phyloP scores from a whole-genome alignment of 2,329 filamentous ascomycete genomes.

The Trichoderma atroviride region DNA sequence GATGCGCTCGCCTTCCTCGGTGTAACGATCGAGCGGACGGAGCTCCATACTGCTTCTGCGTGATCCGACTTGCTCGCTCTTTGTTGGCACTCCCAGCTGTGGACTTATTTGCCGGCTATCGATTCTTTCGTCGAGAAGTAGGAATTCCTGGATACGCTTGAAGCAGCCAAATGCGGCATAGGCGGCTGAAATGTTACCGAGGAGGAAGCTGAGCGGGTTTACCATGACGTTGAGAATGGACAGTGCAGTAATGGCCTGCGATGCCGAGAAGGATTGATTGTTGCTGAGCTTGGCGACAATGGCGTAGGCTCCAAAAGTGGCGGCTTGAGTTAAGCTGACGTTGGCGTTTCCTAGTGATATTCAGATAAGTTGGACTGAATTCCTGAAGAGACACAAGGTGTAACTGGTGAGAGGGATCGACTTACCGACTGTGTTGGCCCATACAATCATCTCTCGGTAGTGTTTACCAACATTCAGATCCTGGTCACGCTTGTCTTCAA shows the following conservation, averaged over 20 bases:
- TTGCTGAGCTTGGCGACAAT: conserved; percentile 35
- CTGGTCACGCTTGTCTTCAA: conserved; percentile 34
- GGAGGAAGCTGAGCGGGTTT: conserved; percentile 33
- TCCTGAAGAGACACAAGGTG: neutral
- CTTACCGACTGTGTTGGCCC: conserved; percentile 36
- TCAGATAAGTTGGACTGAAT: neutral
- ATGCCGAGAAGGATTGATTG: conserved; percentile 34
- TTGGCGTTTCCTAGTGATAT: conserved; percentile 34
- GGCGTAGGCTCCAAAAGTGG: conserved; percentile 39
- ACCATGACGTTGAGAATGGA: conserved; percentile 39
- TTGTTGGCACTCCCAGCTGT: neutral
- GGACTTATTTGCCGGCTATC: conserved; percentile 32
- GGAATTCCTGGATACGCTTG: conserved; percentile 38
- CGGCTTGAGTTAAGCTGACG: conserved; percentile 34
- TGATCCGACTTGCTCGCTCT: neutral
- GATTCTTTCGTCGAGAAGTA: conserved; percentile 33
- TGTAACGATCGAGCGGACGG: neutral
- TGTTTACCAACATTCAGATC: conserved; percentile 35
- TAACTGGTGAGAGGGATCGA: neutral
- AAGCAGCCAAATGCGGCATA: conserved; percentile 39
- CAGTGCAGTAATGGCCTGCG: conserved; percentile 38
- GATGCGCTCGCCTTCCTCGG: conserved; percentile 24
- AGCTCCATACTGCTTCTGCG: conserved; percentile 27
- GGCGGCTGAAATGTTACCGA: conserved; percentile 34
- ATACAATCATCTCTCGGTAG: conserved; percentile 35